Evolutionary conservation across 495 filamentous ascomycete genomes (phyloP), one percentile per base, ranked within the genome.

Genomic region (Rhizodiscina lignyota): DNA sequence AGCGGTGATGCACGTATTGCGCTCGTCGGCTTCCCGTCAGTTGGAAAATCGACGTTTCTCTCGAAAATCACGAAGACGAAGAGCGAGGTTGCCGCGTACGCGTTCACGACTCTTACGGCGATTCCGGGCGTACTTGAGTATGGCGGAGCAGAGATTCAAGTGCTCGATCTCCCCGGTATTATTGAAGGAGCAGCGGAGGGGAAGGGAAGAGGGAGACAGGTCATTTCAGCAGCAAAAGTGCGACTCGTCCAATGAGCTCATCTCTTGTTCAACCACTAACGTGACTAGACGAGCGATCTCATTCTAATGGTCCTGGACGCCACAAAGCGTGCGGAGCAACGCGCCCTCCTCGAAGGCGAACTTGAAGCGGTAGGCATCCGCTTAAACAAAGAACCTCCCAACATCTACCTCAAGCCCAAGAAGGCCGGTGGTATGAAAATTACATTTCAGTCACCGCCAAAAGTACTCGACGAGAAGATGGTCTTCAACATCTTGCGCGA

Each of bases 21-120:
- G 1, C 72, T 99, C 12, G 91, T 99, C 35, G 91, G 91, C 28
- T 96, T 99, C 44, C 91, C 91, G 0, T 99, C 91, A 1, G 91
- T 99, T 30, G 91, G 91, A 49, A 99, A 99, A 61, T 99, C 91
- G 5, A 99, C 91, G 0, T 94, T 99, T 49, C 60, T 99, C 20
- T 94, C 91, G 39, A 96, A 99, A 52, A 93, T 99, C 59, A 99
- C 91, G 37, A 96, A 94, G 57, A 99, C 91, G 19, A 91, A 84
- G 55, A 89, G 83, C 42, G 89, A 94, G 55, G 83, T 94, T 21
- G 91, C 91, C 2, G 79, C 89, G 0, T 99, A 99, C 57, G 77
- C 84, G 37, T 99, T 99, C 72, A 99, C 91, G 4, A 99, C 91
- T 0, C 63, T 99, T 18, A 99, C 91, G 2, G 91, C 91, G 11